These are phyloP conservation scores for Inga laurina DNA, from an alignment of 306 rosid species.

Conservation along the genomic window DNA sequence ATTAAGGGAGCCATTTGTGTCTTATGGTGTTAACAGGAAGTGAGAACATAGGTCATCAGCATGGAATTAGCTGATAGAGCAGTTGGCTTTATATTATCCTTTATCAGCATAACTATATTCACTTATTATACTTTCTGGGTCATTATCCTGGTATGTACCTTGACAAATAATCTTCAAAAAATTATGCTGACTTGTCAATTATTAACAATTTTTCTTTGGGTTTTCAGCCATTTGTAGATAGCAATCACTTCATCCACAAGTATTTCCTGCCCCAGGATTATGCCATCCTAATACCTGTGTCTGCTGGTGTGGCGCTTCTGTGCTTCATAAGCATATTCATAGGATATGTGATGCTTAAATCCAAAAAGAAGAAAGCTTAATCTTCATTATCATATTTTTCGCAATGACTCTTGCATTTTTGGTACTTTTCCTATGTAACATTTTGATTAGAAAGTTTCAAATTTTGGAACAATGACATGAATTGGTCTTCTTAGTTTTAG, in stretches of 20 bases:
- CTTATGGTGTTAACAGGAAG: constrained; percentile 45
- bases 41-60: constrained; percentile 30
- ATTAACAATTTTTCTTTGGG: constrained; percentile 27
- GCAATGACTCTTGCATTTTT: not conserved
- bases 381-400: not conserved
- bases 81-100: constrained; percentile 75
- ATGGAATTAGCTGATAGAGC: constrained; percentile 92
- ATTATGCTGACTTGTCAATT: not conserved
- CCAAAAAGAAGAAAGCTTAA: constrained; percentile 85
- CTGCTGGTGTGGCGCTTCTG: constrained; percentile 72
- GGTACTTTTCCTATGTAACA: not conserved
- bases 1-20: constrained; percentile 16
- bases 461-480: not conserved
- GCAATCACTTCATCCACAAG: constrained; percentile 78
- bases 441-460: not conserved
- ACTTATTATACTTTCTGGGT: constrained; percentile 95
- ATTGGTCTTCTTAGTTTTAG: not conserved
- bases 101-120: constrained; percentile 76
- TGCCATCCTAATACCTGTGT: constrained; percentile 80
- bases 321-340: constrained; percentile 75
- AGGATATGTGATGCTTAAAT: constrained; percentile 90
- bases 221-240: constrained; percentile 96
- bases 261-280: constrained; percentile 91
- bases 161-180: constrained; percentile 7
- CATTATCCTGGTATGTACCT: constrained; percentile 76